Conservation (phyloP, 352 stramenopile species). For the Pythium phragmitis region DNA sequence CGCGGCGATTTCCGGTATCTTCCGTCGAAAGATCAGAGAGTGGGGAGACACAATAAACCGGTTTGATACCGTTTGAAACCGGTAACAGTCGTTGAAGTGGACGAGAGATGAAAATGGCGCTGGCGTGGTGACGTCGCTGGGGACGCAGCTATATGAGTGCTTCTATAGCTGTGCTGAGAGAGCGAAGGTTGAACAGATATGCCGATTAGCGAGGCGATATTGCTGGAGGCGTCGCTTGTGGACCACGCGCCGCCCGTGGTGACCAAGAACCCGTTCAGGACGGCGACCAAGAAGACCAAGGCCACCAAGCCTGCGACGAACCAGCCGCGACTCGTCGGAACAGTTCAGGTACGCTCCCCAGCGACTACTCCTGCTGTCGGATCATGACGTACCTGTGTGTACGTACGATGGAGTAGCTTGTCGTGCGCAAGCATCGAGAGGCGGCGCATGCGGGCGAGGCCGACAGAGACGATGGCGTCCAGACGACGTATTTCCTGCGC, state of each 20-base stretch:
- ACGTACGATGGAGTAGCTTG: slow-evolving; percentile 10
- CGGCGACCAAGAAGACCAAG: slow-evolving; percentile 5
- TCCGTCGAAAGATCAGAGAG: slow-evolving; percentile 5
- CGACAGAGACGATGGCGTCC: not conserved
- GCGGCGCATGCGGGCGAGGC: slow-evolving; percentile 1
- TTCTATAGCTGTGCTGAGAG: not conserved
- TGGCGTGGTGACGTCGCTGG: not conserved
- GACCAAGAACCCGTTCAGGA: slow-evolving; percentile 32
- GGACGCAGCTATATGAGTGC: not conserved
- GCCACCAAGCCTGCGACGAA: not conserved
- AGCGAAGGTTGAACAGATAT: not conserved
- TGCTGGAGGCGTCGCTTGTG: slow-evolving; percentile 29
- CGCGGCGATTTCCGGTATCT: not conserved
- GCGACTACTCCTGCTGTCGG: not conserved
- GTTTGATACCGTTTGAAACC: slow-evolving; percentile 15
- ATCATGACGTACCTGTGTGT: not conserved
- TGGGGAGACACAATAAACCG: not conserved
- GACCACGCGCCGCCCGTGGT: slow-evolving; percentile 20
- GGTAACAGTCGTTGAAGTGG: slow-evolving; percentile 11
- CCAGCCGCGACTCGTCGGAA: slow-evolving; percentile 8
- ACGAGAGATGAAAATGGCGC: not conserved
- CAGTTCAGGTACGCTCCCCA: slow-evolving; percentile 15
- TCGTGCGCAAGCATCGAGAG: slow-evolving; percentile 12
- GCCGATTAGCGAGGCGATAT: slow-evolving; percentile 19
- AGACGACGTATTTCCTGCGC: slow-evolving; percentile 39